Conservation (phyloP, 192 early-diverging fungal species). For the Gaertneriomyces semiglobifer region DNA sequence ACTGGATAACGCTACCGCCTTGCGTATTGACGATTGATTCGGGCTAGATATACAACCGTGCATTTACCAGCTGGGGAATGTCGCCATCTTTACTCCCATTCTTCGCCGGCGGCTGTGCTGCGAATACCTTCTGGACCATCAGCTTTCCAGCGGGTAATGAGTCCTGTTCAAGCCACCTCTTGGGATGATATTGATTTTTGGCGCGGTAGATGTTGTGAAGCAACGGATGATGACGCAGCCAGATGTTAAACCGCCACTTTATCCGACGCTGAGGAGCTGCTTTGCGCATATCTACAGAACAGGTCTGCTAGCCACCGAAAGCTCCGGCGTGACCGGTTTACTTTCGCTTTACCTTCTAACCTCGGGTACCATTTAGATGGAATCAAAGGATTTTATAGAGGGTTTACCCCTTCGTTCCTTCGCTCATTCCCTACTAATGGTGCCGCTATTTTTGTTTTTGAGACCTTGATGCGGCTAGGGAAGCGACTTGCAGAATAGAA, state of each 20-base stretch:
- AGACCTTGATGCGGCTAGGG: slow-evolving; percentile 47
- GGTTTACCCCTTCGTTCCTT: slow-evolving; percentile 85
- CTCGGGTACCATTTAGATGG: slow-evolving; percentile 57
- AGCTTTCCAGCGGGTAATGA: slow-evolving; percentile 66
- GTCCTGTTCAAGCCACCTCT: neutral
- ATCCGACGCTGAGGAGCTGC: slow-evolving; percentile 55
- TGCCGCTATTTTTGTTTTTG: slow-evolving; percentile 87
- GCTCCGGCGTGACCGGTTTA: neutral
- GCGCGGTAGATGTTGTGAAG: slow-evolving; percentile 76
- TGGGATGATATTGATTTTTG: neutral
- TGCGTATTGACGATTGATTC: neutral
- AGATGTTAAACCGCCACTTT: slow-evolving; percentile 56
- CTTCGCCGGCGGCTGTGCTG: slow-evolving; percentile 67
- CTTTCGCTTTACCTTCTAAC: neutral
- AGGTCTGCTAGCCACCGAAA: slow-evolving; percentile 23
- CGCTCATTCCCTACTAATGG: slow-evolving; percentile 95
- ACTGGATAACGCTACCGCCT: slow-evolving; percentile 5
- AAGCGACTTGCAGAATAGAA: neutral
- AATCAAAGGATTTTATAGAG: slow-evolving; percentile 80
- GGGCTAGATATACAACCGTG: slow-evolving; percentile 50
- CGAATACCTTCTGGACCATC: slow-evolving; percentile 87
- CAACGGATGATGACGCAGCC: slow-evolving; percentile 92
- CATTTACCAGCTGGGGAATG: slow-evolving; percentile 47
- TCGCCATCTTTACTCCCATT: slow-evolving; percentile 37
- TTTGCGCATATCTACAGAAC: slow-evolving; percentile 54